Base-by-base conservation (phyloP, 805 yeast species). In the Limtongia smithiae region DNA sequence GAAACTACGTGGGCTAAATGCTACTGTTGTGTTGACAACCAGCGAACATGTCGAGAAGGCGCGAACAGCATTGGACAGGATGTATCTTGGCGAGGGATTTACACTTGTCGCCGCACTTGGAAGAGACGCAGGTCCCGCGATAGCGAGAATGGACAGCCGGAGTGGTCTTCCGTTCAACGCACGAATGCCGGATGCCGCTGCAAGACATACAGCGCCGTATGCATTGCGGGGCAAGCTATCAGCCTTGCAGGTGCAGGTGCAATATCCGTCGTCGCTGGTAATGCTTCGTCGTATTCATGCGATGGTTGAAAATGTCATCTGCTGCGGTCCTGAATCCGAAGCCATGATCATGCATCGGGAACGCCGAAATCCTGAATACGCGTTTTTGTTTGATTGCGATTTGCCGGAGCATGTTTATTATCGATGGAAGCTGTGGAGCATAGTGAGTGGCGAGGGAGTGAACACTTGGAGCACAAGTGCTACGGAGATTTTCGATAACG, bases 261-360 rank as follows among this genome's bases (percentile, higher is more conserved):
- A 42, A 34, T 40, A 44, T 30, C 62, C 62, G 12, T 15, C 24
- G 6, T 21, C 55, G 3, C 35, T 57, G 20, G n/a, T 12, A 5
- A 25, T 15, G 4, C 38, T 50, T 18, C 54, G 66, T 4, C 43
- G 40, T 14, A 53, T 63, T 14, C 58, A 62, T 42, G 33, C 44
- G 27, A 49, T 62, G 41, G 48, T 59, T 20, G 66, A 62, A 49
- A 48, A 57, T 25, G 60, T 63, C 7, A 17, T 58, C 12, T 34
- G 42, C 21, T 40, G 51, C 39, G 66, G 66, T 3, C 60, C 63
- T 7, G 58, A 47, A 34, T 62, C 63, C 46, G 66, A 63, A 37
- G 44, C 58, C 6, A 40, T 38, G 2, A 34, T 62, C 15, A 62
- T 60, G 67, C 41, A 37, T 15, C 53, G 52, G 3, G 62, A 63